phyloP scores from a whole-genome alignment of 2,329 filamentous ascomycete genomes.

The Aspergillus puulaauensis region DNA sequence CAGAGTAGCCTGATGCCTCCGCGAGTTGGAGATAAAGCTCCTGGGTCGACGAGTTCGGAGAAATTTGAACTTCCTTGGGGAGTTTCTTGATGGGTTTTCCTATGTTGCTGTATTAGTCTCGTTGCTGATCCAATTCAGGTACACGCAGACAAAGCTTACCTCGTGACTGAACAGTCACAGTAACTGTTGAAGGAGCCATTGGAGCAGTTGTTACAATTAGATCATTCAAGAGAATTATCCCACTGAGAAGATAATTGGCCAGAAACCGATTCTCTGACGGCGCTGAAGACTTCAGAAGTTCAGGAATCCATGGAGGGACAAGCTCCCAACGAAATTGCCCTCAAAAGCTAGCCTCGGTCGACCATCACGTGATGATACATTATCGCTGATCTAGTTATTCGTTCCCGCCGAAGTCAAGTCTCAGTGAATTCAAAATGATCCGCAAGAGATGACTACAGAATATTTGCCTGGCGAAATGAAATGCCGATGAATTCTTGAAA shows the following conservation, averaged over 20 bases:
- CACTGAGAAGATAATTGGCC: neutral
- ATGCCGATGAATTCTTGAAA: neutral
- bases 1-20: conserved; percentile 52
- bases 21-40: conserved; percentile 61
- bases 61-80: conserved; percentile 55
- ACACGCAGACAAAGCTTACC: conserved; percentile 30
- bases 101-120: conserved; percentile 29
- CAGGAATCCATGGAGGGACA: neutral
- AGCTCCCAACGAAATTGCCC: neutral
- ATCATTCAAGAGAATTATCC: neutral
- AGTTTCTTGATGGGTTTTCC: conserved; percentile 64
- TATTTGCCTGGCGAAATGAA: neutral
- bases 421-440: neutral
- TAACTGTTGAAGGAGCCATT: conserved; percentile 40
- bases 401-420: neutral
- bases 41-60: conserved; percentile 50
- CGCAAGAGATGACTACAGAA: neutral
- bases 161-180: conserved; percentile 42
- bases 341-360: neutral
- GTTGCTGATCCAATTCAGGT: neutral
- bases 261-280: neutral
- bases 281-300: neutral
- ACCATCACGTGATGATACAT: neutral
- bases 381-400: neutral
- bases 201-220: conserved; percentile 1